Base-by-base conservation (phyloP, 140 eudicot genomes). In the Anethum foeniculum region DNA sequence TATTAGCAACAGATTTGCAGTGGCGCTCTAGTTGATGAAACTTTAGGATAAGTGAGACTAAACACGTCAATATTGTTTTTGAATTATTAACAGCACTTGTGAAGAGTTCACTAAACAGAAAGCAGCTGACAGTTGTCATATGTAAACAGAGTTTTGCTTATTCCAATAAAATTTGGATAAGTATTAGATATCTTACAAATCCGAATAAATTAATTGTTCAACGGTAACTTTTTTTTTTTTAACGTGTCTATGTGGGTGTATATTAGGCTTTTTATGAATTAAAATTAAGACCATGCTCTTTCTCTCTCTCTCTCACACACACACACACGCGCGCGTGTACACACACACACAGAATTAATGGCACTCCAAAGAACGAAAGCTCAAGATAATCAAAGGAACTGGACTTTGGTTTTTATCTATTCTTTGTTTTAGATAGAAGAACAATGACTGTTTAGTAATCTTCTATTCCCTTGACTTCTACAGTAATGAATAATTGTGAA, bases 1-100 rank as follows among this genome's bases (percentile, higher is more conserved):
- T 82, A 48, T 16, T 47, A 69, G 51, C 27, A 77, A 64, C 71
- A 69, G 44, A 27, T 78, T 12, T 51, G 41, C 46, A 58, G 73
- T 27, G 23, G 69, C 44, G 23, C 1, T 68, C 18, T 72, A 56
- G 56, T 25, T 32, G 18, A 32, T 30, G 38, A 71, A 27, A 46
- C 9, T 69, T 51, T 76, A 39, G 19, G 36, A 46, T 58, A 46
- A 71, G 28, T 41, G 67, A 74, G 68, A 23, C 78, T 32, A 51
- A n/a, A 14, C 81, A 60, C 28, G 23, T 49, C 32, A 16, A 73
- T 80, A 28, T 15, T 68, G 23, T 80, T 28, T 21, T 32, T 44
- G 77, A 67, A 8, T 7, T 27, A 48, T 13, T 5, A 49, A 23
- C 9, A 16, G 38, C 54, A 75, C 13, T 10, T 75, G 5, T 27